phyloP scores from a whole-genome alignment of 2,329 filamentous ascomycete species.

The Phialocephala subalpina region DNA sequence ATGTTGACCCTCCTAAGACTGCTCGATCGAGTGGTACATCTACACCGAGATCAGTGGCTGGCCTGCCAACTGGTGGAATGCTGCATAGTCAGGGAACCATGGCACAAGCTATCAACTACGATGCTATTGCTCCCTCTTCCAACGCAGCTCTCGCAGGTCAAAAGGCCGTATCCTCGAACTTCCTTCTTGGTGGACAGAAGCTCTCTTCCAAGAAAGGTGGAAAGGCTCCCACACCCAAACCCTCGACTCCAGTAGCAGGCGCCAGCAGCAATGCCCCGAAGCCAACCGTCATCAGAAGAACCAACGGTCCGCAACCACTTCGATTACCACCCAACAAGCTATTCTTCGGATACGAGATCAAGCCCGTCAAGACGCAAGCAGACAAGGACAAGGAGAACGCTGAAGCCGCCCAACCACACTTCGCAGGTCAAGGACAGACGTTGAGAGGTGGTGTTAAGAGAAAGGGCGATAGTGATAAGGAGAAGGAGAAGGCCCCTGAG shows the following conservation, averaged over 20 bases:
- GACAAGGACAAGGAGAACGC: slow-evolving; percentile 73
- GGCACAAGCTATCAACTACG: slow-evolving; percentile 98
- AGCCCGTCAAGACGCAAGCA: slow-evolving; percentile 82
- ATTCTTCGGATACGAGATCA: slow-evolving; percentile 96
- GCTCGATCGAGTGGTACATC: slow-evolving; percentile 76
- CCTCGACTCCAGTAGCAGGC: slow-evolving; percentile 75
- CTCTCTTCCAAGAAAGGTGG: slow-evolving; percentile 83
- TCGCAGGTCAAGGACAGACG: slow-evolving; percentile 86
- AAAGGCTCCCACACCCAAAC: slow-evolving; percentile 77
- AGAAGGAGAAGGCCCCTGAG: slow-evolving; percentile 29
- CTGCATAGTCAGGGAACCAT: slow-evolving; percentile 90
- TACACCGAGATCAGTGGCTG: slow-evolving; percentile 76
- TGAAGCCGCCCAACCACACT: slow-evolving; percentile 74
- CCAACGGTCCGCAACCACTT: slow-evolving; percentile 86
- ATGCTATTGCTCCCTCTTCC: slow-evolving; percentile 83
- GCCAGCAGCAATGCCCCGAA: slow-evolving; percentile 50
- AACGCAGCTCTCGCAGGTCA: slow-evolving; percentile 69
- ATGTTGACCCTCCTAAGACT: slow-evolving; percentile 76
- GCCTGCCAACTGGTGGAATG: slow-evolving; percentile 74
- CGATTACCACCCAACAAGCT: slow-evolving; percentile 87
- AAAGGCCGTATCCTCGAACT: slow-evolving; percentile 76
- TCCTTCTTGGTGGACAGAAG: slow-evolving; percentile 80
- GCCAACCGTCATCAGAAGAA: slow-evolving; percentile 52
- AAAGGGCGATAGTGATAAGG: slow-evolving; percentile 52
- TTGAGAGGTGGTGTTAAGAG: slow-evolving; percentile 75